Evolutionary conservation across 306 rosid genomes (phyloP), one percentile per base, ranked within the genome.

Genomic region (Sesbania bispinosa): DNA sequence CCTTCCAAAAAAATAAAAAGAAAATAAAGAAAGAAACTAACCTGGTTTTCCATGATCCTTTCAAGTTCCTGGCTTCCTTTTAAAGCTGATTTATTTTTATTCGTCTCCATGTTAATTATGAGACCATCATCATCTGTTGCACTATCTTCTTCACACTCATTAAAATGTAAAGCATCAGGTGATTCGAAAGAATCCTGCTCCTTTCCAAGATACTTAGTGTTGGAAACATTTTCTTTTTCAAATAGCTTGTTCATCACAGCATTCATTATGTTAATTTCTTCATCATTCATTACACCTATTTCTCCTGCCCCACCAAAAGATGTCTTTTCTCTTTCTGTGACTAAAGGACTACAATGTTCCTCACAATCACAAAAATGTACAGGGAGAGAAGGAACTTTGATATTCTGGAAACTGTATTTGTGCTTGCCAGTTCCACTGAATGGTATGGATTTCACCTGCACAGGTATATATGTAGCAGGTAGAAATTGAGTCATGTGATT

Each of bases 361-460:
- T 93, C 96, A 61, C 98, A 93, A 71, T 88, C 98, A 78, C 98
- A 93, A 76, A 93, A 87, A 84, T 89, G 81, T 76, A 84, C 80
- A 3, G 98, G 98, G 51, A 80, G 85, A 23, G 89, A 43, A 74
- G 96, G 85, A 64, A 79, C 84, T 69, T 87, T 84, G 70, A 90
- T 82, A 71, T 86, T 87, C 74, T 86, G 92, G 88, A 93, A 93
- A 67, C 97, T 91, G 77, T 93, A 90, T 52, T 87, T 90, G 83
- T 93, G 98, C 73, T 89, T 90, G 67, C 98, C 98, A 32, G 90
- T 88, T 80, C 98, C 98, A 74, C 81, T 77, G 30, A 88, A 85
- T 32, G 98, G 97, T 53, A 93, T 52, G n/a, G 87, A 48, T 80
- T 90, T 93, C 73, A 93, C 92, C 98, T 88, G 88, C 57, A 61